Base-by-base conservation (phyloP, 2,329 filamentous ascomycete species). In the Aspergillus cejpii region DNA sequence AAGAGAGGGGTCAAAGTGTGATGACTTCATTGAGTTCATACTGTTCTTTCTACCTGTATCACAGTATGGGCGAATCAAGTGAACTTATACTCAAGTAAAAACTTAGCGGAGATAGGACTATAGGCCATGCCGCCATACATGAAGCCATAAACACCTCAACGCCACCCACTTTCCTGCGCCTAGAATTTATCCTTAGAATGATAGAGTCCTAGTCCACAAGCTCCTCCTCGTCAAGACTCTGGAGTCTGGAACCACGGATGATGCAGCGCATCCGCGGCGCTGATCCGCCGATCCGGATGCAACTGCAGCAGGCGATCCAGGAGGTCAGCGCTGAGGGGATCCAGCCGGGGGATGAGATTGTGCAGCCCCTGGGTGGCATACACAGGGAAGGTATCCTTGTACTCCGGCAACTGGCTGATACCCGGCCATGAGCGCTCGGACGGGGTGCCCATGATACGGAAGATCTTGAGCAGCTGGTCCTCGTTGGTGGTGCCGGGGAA, bases 401-500 rank as follows among this genome's bases (percentile, higher is more conserved):
- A 98, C 68, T 98, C 92, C n/a, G 91, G 89, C 59, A 94, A 90
- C 61, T 91, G 84, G 15, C 85, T 88, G 62, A 98, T 94, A 33
- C 90, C 90, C 0, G 91, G 91, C 92, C 92, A 98, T 3, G 86
- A 89, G 36, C 89, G 83, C 68, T 98, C 92, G 0, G 87, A 94
- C 0, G 92, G 92, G 0, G 92, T 98, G 50, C 92, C 92, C 92
- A 98, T 98, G 49, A 98, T 84, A 48, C 92, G 81, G 78, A 98
- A 98, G 67, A 98, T 98, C 65, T 94, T 89, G 52, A 94, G 79
- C 41, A 97, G 83, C 67, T 98, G 92, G 64, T 98, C 92, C 68
- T 98, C 92, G 66, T 98, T 98, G 28, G 92, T 96, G 1, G 92
- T 98, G 47, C 92, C 92, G 0, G 92, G 92, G 77, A 98, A 98